Percentiles rank a stretch among this genome's conserved stretches.
phyloP scores from a whole-genome alignment of 106 monocot species.

The Agapanthus africanus region DNA sequence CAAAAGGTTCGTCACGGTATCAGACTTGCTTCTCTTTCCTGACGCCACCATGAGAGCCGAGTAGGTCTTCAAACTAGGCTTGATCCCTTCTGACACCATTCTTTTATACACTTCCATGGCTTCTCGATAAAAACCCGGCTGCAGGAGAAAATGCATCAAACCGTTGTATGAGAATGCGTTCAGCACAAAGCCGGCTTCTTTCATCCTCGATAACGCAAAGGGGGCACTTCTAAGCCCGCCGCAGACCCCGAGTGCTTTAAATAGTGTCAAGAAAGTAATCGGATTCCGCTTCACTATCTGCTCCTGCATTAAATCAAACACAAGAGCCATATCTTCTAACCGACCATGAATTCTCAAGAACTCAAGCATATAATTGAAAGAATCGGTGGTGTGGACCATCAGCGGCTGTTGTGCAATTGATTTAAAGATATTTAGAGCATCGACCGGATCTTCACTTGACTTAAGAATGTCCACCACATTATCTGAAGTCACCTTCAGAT shows the following conservation, averaged over 20 bases:
- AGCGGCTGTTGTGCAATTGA: conserved; percentile 39
- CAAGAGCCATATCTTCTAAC: conserved; percentile 62
- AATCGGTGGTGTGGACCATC: conserved; percentile 66
- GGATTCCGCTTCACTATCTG: conserved; percentile 65
- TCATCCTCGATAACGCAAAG: conserved; percentile 49
- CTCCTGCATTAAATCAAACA: conserved; percentile 97
- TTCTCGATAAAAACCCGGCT: conserved; percentile 44
- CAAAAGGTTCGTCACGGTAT: conserved; percentile 55
- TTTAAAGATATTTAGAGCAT: conserved; percentile 48
- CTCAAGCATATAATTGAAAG: conserved; percentile 90
- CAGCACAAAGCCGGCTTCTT: conserved; percentile 50
- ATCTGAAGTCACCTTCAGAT: conserved; percentile 29
- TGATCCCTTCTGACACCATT: conserved; percentile 61
- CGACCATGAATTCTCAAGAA: conserved; percentile 52
- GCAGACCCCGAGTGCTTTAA: conserved; percentile 43
- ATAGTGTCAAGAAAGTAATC: conserved; percentile 64
- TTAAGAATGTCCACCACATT: conserved; percentile 42
- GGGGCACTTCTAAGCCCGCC: conserved; percentile 62
- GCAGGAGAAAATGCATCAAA: conserved; percentile 76
- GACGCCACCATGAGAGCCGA: conserved; percentile 83
- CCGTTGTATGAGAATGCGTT: conserved; percentile 86
- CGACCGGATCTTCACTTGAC: conserved; percentile 36
- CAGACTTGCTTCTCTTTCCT: conserved; percentile 55
- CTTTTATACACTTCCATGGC: conserved; percentile 65
- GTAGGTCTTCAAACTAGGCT: conserved; percentile 82